Evolutionary conservation across 352 stramenopile species (phyloP).

Genomic region (Phytophthora pseudosyringae): DNA sequence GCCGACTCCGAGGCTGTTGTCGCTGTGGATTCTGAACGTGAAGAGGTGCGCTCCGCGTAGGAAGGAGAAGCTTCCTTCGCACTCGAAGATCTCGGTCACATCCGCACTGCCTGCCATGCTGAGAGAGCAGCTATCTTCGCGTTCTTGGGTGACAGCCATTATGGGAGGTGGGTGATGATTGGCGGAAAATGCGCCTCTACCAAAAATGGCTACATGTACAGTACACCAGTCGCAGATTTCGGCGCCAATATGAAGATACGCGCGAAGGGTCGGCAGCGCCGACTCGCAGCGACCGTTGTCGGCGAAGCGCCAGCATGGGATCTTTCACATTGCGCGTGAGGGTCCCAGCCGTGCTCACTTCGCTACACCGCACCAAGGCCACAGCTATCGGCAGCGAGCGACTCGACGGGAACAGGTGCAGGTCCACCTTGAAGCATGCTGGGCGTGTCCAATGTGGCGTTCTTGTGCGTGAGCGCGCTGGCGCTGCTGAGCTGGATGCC

Average conservation of each 20-base stretch:
- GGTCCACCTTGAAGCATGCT: constrained; percentile 38
- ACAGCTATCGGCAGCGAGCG: constrained; percentile 9
- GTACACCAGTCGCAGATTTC: constrained; percentile 17
- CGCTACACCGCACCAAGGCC: constrained; percentile 14
- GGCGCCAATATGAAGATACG: constrained; percentile 8
- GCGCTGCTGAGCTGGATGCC: constrained; percentile 40
- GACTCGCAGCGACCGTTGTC: constrained; percentile 28
- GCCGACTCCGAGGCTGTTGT: constrained; percentile 42
- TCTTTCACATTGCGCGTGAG: constrained; percentile 17
- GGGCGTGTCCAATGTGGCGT: constrained; percentile 44
- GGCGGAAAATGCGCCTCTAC: constrained; percentile 9
- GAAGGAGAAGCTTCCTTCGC: constrained; percentile 46
- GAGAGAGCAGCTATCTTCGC: neutral
- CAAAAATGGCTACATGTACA: constrained; percentile 16
- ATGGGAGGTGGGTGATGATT: constrained; percentile 12
- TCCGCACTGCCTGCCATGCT: constrained; percentile 15
- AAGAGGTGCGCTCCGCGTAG: constrained; percentile 37
- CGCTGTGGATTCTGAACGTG: constrained; percentile 40
- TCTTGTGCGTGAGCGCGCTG: constrained; percentile 45
- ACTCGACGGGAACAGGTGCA: neutral
- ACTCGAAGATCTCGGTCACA: constrained; percentile 45
- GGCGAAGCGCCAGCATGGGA: constrained; percentile 25
- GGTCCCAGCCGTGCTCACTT: constrained; percentile 13
- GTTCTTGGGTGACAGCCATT: constrained; percentile 20
- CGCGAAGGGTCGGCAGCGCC: constrained; percentile 23